phyloP scores from a whole-genome alignment of 495 filamentous ascomycete genomes.

The Collariella sp. region DNA sequence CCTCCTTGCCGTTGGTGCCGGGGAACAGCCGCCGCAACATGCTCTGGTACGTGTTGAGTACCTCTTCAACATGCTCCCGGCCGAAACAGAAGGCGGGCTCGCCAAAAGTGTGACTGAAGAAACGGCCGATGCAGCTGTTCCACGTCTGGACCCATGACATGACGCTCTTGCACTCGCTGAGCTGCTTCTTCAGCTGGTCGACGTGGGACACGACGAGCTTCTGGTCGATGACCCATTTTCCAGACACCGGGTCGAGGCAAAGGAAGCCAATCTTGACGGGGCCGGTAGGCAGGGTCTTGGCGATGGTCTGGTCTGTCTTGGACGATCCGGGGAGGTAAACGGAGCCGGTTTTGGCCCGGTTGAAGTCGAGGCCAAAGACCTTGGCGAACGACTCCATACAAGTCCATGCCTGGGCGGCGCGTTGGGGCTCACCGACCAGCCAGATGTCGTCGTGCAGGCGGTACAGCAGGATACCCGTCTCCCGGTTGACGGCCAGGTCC shows the following conservation, averaged over 20 bases:
- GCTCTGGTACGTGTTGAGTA: constrained; percentile 47
- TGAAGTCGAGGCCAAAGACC: constrained; percentile 53
- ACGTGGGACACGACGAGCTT: constrained; percentile 53
- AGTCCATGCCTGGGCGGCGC: constrained; percentile 51
- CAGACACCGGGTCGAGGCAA: constrained; percentile 43
- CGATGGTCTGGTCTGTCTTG: constrained; percentile 17
- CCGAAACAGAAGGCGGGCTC: constrained; percentile 58
- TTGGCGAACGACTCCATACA: constrained; percentile 47
- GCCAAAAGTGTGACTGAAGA: constrained; percentile 61
- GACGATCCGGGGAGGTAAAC: constrained; percentile 32
- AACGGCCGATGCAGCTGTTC: constrained; percentile 55
- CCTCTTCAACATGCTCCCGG: constrained; percentile 52
- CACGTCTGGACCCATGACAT: constrained; percentile 59
- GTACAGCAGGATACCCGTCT: constrained; percentile 49
- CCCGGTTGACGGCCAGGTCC: constrained; percentile 57
- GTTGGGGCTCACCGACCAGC: constrained; percentile 52
- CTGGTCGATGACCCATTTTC: constrained; percentile 55
- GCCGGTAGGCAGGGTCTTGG: constrained; percentile 42
- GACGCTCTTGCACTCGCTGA: constrained; percentile 45
- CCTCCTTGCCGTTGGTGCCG: constrained; percentile 10
- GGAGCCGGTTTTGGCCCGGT: constrained; percentile 53
- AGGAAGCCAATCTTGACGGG: constrained; percentile 57
- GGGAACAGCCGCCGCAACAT: constrained; percentile 48
- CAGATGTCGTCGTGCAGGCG: constrained; percentile 64
- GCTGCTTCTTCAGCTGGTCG: constrained; percentile 50